Base-by-base conservation (phyloP, 768 basidiomycete species). In the Boletus rufocinnamomeus region DNA sequence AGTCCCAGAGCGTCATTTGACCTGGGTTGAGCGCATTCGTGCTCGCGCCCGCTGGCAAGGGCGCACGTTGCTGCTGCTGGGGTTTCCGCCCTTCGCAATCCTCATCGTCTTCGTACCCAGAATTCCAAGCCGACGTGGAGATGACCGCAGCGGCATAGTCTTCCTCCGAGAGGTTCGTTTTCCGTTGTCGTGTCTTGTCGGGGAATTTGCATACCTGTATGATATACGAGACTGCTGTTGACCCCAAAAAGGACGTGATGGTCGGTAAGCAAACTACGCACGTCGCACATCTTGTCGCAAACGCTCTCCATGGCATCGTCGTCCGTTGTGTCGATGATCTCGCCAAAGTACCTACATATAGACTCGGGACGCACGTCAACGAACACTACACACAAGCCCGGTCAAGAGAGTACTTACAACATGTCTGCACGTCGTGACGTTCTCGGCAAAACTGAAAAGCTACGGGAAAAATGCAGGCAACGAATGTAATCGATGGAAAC, bases 271-370 rank as follows among this genome's bases (percentile, higher is more conserved):
- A 46, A 16, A 54, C 1, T 4, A 72, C 85, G 27, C 65, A 91
- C 91, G 69, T 94, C 92, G 64, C 92, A 94, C 89, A 92, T 93
- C 48, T 78, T 76, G 52, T 87, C 72, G 64, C 92, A 94, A 63
- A 89, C 84, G 5, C 66, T 65, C 54, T 78, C 79, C 52, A 80
- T 69, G 13, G 77, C 57, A 8, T 75, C 76, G 10, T 75, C 63
- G 61, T 88, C 78, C 13, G 66, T 70, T 8, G 73, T 64, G 60
- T 89, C 79, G 38, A 91, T 82, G 0, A 65, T 60, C 72, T 93
- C 92, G 1, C 89, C 92, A 62, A 94, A 93, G 68, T 90, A 91
- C 47, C 83, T 84, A 66, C 92, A 93, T 57, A 93, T 86, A 2
- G 80, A 77, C 88, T 93, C 51, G 47, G 11, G 10, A 45, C 6